Base-by-base conservation (phyloP, 345 rosid genomes). In the Psidium friedrichsthalianum region DNA sequence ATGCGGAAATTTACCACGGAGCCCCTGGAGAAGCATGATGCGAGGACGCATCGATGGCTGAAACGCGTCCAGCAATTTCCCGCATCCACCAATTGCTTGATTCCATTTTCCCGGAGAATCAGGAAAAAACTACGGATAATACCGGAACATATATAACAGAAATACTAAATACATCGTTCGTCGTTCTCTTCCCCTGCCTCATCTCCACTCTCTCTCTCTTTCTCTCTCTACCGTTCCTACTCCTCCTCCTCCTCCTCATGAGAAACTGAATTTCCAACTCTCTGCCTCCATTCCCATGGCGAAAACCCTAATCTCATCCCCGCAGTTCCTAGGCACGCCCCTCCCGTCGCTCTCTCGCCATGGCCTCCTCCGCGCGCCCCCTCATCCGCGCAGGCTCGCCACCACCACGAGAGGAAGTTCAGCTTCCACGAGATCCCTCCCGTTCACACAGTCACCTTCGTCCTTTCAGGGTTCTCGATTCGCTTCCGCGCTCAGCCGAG, bases 341-440 rank as follows among this genome's bases (percentile, higher is more conserved):
- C 90, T 93, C 18, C 92, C 91, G 16, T 89, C 91, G 2, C 83
- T 86, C 18, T 87, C 91, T 88, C 92, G 94, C 88, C 93, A 88
- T 83, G 92, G 85, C 85, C 10, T 61, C 81, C 83, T 87, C 86
- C 90, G 90, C 85, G 59, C 87, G 12, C 92, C 91, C 6, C 93
- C 64, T 6, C 86, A 91, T 83, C 83, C 84, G 89, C 95, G 95
- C 83, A 89, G 96, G 61, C 90, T 90, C 86, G 84, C 89, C 86
- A 57, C 22, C 88, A 86, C 93, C 84, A 91, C 98, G 22, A 90
- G 90, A 44, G 91, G 85, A 90, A 88, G 74, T 85, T 95, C 91
- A 92, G 98, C 92, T 91, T 95, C 56, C 93, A 94, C 56, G 96
- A 92, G 59, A 90, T 95, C 82, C 97, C 98, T 88, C 96, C 96